Base-by-base conservation (phyloP, 2,329 filamentous ascomycete species). In the Endoconidiophora polonica region DNA sequence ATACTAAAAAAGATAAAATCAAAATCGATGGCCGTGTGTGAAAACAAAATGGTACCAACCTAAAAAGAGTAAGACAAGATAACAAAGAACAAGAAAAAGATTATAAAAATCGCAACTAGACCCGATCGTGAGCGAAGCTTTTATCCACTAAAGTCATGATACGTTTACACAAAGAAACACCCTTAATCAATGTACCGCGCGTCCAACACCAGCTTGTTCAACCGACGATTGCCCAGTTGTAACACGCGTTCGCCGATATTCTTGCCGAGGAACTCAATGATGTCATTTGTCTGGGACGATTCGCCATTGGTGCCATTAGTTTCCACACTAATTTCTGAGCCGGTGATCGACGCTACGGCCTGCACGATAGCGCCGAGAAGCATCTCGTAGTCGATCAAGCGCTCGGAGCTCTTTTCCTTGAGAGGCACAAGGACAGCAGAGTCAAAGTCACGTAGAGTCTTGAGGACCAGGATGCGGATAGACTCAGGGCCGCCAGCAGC, bases 401-500 rank as follows among this genome's bases (percentile, higher is more conserved):
- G 60, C 29, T 73, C 72, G 16, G 14, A 10, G 12, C 66, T 66
- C 57, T 68, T 72, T 38, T 76, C 71, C 50, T 63, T 69, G 40
- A 78, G 61, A 4, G 73, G 73, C 53, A 69, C 66, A 44, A 79
- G 65, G 52, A 78, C 73, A 5, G 65, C 65, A 0, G 65, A 58
- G 57, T 77, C 74, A 49, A 77, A 73, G 12, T 65, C 65, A 56
- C 72, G 71, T 42, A 79, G 64, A 56, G 76, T 76, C 16, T 72
- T 70, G 33, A 79, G 62, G 10, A 77, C 67, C 29, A 78, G 63
- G 2, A 78, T 66, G 10, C 74, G 71, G 36, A 78, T 69, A 5
- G 73, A 71, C 58, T 77, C 74, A 20, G 72, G 66, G 0, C 74
- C 87, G 23, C 87, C 86, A 22, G 93, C 81, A 1, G 81, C 78